phyloP scores from a whole-genome alignment of 495 filamentous ascomycete genomes.

The Baudoinia panamericana region DNA sequence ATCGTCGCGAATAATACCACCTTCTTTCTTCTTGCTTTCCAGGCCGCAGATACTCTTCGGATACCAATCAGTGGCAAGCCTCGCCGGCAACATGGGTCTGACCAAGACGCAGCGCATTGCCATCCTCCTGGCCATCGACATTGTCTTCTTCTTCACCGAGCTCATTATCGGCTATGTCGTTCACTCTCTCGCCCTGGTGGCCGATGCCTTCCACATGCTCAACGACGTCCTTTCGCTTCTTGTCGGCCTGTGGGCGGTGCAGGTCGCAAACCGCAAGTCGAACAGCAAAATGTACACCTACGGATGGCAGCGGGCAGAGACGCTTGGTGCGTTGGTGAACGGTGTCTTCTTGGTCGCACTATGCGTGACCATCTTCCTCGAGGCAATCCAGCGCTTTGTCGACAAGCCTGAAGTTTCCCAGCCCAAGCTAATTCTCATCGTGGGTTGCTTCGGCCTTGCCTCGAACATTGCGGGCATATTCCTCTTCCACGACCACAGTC shows the following conservation, averaged over 20 bases:
- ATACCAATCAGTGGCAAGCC: too few species aligned
- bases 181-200: constrained; percentile 82
- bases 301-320: constrained; percentile 97
- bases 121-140: constrained; percentile 83
- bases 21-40: too few species aligned
- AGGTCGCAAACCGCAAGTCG: constrained; percentile 61
- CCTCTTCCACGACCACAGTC: constrained; percentile 85
- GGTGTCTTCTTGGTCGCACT: constrained; percentile 93
- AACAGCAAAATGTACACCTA: constrained; percentile 85
- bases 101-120: constrained; percentile 87
- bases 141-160: constrained; percentile 79
- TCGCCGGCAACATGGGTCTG: constrained; percentile 67
- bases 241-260: constrained; percentile 92
- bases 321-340: constrained; percentile 86
- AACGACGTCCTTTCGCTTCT: constrained; percentile 92
- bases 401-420: constrained; percentile 76
- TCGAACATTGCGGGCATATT: constrained; percentile 84
- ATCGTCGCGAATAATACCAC: too few species aligned
- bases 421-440: constrained; percentile 51
- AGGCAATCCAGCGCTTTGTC: constrained; percentile 78
- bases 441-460: constrained; percentile 65
- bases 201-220: constrained; percentile 97
- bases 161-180: constrained; percentile 72
- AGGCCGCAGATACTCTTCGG: too few species aligned
- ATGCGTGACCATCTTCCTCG: constrained; percentile 88